Percentiles rank a stretch among this genome's conserved stretches.
phyloP scores from a whole-genome alignment of 2,329 filamentous ascomycete genomes.

The Alternaria solani region DNA sequence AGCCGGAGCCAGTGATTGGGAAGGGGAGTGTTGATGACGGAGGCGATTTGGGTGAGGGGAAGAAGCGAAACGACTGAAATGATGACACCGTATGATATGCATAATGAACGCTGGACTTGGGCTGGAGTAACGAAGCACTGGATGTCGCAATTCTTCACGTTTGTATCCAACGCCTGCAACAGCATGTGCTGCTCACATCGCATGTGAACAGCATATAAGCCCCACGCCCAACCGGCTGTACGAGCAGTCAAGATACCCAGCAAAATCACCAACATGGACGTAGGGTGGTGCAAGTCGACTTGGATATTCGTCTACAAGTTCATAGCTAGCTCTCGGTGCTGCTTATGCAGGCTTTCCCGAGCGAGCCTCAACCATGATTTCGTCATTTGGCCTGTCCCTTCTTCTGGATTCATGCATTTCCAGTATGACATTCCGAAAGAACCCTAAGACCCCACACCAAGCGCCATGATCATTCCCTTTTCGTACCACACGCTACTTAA shows the following conservation, averaged over 20 bases:
- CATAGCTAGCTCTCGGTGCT: slow-evolving; percentile 45
- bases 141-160: neutral
- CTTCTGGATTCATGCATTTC: slow-evolving; percentile 48
- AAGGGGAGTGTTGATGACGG: slow-evolving; percentile 33
- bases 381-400: slow-evolving; percentile 42
- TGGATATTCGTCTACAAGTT: slow-evolving; percentile 49
- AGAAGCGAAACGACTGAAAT: slow-evolving; percentile 55
- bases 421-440: slow-evolving; percentile 47
- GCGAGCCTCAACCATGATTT: slow-evolving; percentile 43
- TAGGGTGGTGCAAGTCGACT: slow-evolving; percentile 41
- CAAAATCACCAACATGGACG: slow-evolving; percentile 8
- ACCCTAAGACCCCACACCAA: slow-evolving; percentile 46
- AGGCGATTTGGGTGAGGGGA: slow-evolving; percentile 45
- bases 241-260: neutral
- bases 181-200: neutral
- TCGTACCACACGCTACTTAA: slow-evolving; percentile 33
- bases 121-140: neutral
- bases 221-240: neutral
- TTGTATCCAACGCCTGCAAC: neutral
- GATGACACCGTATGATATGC: slow-evolving; percentile 18
- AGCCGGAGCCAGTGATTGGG: slow-evolving; percentile 43
- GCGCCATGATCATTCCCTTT: slow-evolving; percentile 45
- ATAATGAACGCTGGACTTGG: slow-evolving; percentile 8
- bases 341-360: slow-evolving; percentile 37
- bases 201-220: neutral